Conservation (phyloP, 148 eudicot species). For the Silene conica region DNA sequence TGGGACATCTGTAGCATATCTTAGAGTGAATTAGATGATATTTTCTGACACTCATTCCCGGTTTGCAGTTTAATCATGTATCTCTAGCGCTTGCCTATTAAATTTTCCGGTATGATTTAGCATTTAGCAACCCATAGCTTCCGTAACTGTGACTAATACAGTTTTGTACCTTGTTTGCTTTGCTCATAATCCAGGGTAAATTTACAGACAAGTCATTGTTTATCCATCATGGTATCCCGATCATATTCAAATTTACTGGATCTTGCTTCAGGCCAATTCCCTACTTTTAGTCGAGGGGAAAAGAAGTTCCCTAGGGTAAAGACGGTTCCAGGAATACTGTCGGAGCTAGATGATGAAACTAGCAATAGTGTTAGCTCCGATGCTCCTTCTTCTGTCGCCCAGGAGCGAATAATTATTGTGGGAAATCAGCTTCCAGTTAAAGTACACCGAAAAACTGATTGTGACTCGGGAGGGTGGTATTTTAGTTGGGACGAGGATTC, state of each 20-base stretch:
- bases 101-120: neutral
- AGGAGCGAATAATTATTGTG: conserved; percentile 73
- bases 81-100: neutral
- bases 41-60: neutral
- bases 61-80: neutral
- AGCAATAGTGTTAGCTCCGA: conserved; percentile 53
- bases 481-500: conserved; percentile 92
- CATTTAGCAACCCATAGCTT: neutral
- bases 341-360: conserved; percentile 69
- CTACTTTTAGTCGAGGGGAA: conserved; percentile 41
- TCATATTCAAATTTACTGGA: conserved; percentile 78
- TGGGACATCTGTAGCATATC: neutral
- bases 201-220: neutral
- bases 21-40: neutral
- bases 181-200: neutral
- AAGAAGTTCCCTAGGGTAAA: conserved; percentile 63
- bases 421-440: conserved; percentile 80
- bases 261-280: conserved; percentile 55
- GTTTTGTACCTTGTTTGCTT: neutral
- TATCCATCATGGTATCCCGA: conserved; percentile 50
- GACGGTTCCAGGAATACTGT: conserved; percentile 61
- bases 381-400: conserved; percentile 56
- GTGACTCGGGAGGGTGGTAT: conserved; percentile 44
- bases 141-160: neutral
- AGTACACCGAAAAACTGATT: conserved; percentile 41